Evolutionary conservation across 306 rosid species (phyloP), one percentile per base, ranked within the genome.

Genomic region (Fagus crenata): DNA sequence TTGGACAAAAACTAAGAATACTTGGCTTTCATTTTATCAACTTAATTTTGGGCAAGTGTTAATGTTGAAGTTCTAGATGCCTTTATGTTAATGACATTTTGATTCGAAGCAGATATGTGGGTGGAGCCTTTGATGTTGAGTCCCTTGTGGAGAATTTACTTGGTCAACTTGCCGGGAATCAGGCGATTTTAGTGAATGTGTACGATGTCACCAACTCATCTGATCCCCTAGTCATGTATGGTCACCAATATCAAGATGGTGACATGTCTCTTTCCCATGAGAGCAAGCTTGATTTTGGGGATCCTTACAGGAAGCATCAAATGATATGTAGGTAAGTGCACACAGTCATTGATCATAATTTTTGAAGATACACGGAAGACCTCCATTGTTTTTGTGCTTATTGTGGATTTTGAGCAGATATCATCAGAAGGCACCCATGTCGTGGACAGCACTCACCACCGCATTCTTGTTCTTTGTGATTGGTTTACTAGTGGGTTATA

Each of bases 81-180:
- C 54, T 72, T 71, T 61, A 78, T 82, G 60, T 63, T 41, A 70
- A 79, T 78, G 54, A 74, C 43, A 40, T 80, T 84, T 36, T 81
- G 55, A 68, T 73, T 61, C 82, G 49, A 70, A 75, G 71, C 93
- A 96, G 99, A 74, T 96, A 88, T 75, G 85, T 96, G 59, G 99
- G 99, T 68, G 99, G 99, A 72, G 90, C 99, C 81, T 96, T 96
- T 86, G 99, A 96, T 74, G 93, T 96, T 33, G 98, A 96, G 88
- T 89, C 98, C 75, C 98, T 96, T 0, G 99, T 96, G 87, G 99
- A 96, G 87, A 92, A 92, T 89, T 90, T 96, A 77, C 99, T 96
- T 1, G 93, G 99, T 72, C 99, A 96, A 84, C 98, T 96, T 79
- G 98, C 98, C 58, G 99, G 96, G 55, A 84, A 92, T 80, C 96